Conservation (phyloP, 1,284 basidiomycete species). For the Papiliotrema nemorosa region DNA sequence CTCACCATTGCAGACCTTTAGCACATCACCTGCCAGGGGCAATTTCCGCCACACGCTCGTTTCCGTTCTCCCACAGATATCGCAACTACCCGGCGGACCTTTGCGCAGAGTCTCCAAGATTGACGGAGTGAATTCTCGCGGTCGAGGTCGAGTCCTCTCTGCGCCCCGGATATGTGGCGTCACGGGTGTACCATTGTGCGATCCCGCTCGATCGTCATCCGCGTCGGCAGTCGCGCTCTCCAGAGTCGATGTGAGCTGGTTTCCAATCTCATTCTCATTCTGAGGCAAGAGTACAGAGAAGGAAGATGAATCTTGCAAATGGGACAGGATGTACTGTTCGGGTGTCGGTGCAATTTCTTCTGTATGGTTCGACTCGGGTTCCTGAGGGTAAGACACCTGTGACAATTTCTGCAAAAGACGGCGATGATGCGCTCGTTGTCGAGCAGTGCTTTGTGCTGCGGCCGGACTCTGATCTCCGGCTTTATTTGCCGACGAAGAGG, state of each 20-base stretch:
- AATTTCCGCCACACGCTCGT: slow-evolving; percentile 47
- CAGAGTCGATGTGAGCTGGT: background rate
- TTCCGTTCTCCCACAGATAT: slow-evolving; percentile 42
- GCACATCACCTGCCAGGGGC: slow-evolving; percentile 24
- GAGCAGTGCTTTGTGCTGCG: too few relatives aligned
- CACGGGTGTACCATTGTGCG: background rate
- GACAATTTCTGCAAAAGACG: too few relatives aligned
- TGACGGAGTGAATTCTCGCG: slow-evolving; percentile 8
- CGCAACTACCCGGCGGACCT: slow-evolving; percentile 42
- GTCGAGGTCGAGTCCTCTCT: background rate
- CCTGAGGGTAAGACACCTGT: too few relatives aligned
- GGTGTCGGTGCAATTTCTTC: slow-evolving; percentile 20
- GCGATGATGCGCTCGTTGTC: background rate
- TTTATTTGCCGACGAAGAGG: too few relatives aligned
- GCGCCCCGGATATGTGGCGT: background rate
- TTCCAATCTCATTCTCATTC: slow-evolving; percentile 6
- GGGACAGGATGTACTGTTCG: slow-evolving; percentile 31
- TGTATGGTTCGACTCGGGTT: background rate
- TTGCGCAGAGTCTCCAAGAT: slow-evolving; percentile 34
- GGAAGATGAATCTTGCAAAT: slow-evolving; percentile 25
- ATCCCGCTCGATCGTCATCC: background rate
- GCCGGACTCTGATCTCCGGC: too few relatives aligned
- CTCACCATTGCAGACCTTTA: slow-evolving; percentile 46
- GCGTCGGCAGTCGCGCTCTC: background rate
- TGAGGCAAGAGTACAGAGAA: slow-evolving; percentile 34